These are phyloP conservation scores for Exophiala xenobiotica DNA, from an alignment of 2,329 filamentous ascomycete species.

Conservation along the genomic window DNA sequence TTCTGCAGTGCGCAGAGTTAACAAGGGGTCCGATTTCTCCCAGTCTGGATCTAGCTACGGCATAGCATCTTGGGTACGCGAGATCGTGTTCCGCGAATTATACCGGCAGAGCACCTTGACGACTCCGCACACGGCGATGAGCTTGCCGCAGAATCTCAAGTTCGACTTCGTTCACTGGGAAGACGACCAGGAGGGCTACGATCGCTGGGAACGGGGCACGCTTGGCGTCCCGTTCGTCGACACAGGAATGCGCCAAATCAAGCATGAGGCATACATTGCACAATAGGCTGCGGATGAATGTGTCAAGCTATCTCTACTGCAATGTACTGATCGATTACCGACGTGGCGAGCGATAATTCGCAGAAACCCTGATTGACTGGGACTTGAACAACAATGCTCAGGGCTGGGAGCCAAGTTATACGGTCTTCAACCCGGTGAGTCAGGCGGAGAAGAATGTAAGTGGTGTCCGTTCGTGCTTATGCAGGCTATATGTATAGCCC, in stretches of 20 bases:
- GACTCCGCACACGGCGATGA: slow-evolving; percentile 52
- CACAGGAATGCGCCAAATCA: slow-evolving; percentile 53
- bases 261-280: slow-evolving; percentile 53
- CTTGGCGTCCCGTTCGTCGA: slow-evolving; percentile 53
- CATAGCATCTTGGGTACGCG: slow-evolving; percentile 49
- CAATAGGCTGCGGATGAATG: slow-evolving; percentile 53
- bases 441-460: slow-evolving; percentile 82
- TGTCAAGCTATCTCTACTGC: slow-evolving; percentile 48
- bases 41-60: slow-evolving; percentile 38
- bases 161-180: slow-evolving; percentile 54
- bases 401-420: slow-evolving; percentile 53
- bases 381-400: slow-evolving; percentile 52
- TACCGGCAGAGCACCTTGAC: slow-evolving; percentile 50
- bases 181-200: slow-evolving; percentile 50
- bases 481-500: too few relatives aligned
- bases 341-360: slow-evolving; percentile 52
- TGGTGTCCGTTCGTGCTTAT: too few relatives aligned
- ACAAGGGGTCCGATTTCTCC: slow-evolving; percentile 46
- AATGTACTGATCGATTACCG: slow-evolving; percentile 53
- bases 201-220: slow-evolving; percentile 49
- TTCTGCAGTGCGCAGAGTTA: slow-evolving; percentile 42
- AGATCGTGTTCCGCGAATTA: slow-evolving; percentile 53
- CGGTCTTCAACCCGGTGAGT: slow-evolving; percentile 72
- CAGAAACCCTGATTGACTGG: slow-evolving; percentile 45
- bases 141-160: slow-evolving; percentile 52